phyloP scores from a whole-genome alignment of 257 asterid genomes.

The Forsythia viridissima region DNA sequence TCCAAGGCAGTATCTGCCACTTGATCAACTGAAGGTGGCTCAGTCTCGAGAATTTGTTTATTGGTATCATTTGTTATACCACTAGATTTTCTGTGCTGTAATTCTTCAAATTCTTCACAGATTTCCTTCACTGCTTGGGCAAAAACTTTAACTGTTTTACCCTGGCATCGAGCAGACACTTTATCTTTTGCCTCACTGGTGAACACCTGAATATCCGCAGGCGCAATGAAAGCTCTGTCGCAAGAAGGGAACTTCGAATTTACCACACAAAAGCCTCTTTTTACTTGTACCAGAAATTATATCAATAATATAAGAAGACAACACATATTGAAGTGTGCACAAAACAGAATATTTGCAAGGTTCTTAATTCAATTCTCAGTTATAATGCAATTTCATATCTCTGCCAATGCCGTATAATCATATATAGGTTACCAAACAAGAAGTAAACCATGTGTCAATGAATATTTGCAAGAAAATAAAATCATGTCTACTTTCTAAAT shows the following conservation, averaged over 20 bases:
- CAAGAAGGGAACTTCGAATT: slow-evolving; percentile 18
- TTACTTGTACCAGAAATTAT: not conserved
- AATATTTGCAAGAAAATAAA: not conserved
- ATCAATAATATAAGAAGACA: slow-evolving; percentile 1
- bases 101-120: slow-evolving; percentile 69
- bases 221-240: slow-evolving; percentile 87
- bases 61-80: slow-evolving; percentile 43
- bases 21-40: slow-evolving; percentile 38
- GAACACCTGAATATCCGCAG: slow-evolving; percentile 76
- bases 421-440: slow-evolving; percentile 9
- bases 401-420: slow-evolving; percentile 6
- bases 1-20: slow-evolving; percentile 41
- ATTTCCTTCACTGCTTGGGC: slow-evolving; percentile 78
- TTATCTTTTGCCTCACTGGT: slow-evolving; percentile 65
- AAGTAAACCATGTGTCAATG: slow-evolving; percentile 9
- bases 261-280: not conserved
- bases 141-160: slow-evolving; percentile 60
- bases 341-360: not conserved
- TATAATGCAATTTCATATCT: slow-evolving; percentile 1
- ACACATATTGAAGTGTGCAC: not conserved
- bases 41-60: slow-evolving; percentile 40
- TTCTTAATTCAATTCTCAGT: not conserved
- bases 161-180: slow-evolving; percentile 67
- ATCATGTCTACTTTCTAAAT: not conserved
- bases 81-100: slow-evolving; percentile 47